Evolutionary conservation across 2,329 filamentous ascomycete species (phyloP), one percentile per base, ranked within the genome.

Genomic region (Cryphonectria nitschkei): DNA sequence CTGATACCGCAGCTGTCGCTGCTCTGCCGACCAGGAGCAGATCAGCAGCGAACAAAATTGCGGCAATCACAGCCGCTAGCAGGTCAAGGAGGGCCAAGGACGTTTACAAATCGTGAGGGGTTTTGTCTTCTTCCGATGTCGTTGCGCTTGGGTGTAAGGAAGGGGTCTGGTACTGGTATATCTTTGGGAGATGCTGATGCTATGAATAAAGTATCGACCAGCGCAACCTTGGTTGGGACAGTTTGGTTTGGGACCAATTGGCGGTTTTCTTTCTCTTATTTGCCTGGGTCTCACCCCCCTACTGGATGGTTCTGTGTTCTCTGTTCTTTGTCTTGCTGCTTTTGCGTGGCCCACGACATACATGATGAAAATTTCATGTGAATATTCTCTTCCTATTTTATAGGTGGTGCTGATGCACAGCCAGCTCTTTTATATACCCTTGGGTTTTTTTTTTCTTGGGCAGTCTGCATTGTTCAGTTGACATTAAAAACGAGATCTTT

Each of bases 31-130:
- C 71, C 2, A 58, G 69, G 8, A 67, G 71, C 39, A 69, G 64
- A n/a, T 63, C 60, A 1, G 65, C 65, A 0, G 34, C 67, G 22
- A 56, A 46, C 34, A 69, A 67, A 29, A n/a, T 26, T 7, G 62
- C 63, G 11, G 11, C 69, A 29, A 22, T 62, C 8, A 54, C 67
- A 22, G 58, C 62, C 13, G 34, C 69, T 22, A 54, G 64, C 8
- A 67, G 68, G 58, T 68, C 70, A 58, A 72, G 67, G 39, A 68
- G 67, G 65, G 72, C 70, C 5, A 73, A 73, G 68, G 60, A 70
- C 41, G 66, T 70, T 19, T 73, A 68, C 43, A 70, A 65, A 5
- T 62, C 50, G 62, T 50, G 68, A 71, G n/a, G 46, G 37, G 19
- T 70, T 50, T 22, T 63, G 16, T 26, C 26, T n/a, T 52, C 22